Evolutionary conservation across 1,284 basidiomycete species (phyloP).

Genomic region (Bondarzewia mesenterica): DNA sequence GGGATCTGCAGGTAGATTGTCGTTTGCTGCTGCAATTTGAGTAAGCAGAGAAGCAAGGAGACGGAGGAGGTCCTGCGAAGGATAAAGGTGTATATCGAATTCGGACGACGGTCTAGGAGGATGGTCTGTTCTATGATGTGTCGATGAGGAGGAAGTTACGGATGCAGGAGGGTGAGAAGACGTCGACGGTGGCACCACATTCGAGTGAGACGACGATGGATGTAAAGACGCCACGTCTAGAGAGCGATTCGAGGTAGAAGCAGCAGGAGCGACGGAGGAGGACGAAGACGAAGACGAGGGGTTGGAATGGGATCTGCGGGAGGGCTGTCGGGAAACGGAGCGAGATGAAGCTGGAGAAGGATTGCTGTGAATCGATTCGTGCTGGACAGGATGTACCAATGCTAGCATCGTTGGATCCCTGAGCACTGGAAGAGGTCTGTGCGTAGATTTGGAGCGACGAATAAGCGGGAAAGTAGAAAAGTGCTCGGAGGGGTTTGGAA

Average conservation of each 20-base stretch:
- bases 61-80: conserved; percentile 66
- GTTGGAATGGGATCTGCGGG: conserved; percentile 14
- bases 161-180: conserved; percentile 14
- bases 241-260: conserved; percentile 9
- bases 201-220: conserved; percentile 6
- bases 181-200: conserved; percentile 11
- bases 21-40: conserved; percentile 90
- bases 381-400: conserved; percentile 20
- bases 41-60: conserved; percentile 87
- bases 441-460: background rate
- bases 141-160: conserved; percentile 11
- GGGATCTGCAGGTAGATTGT: conserved; percentile 36
- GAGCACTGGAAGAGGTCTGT: background rate
- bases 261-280: conserved; percentile 10
- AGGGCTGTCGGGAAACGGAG: background rate
- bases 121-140: conserved; percentile 16
- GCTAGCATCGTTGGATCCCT: conserved; percentile 19
- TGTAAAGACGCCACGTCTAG: conserved; percentile 2
- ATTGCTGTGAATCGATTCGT: conserved; percentile 8
- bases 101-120: conserved; percentile 10
- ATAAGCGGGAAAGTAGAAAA: background rate
- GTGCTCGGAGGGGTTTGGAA: background rate
- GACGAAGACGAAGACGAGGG: conserved; percentile 16
- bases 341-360: background rate
- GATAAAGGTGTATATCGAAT: conserved; percentile 59